Base-by-base conservation (phyloP, 768 basidiomycete genomes). In the Crucibulum laeve region DNA sequence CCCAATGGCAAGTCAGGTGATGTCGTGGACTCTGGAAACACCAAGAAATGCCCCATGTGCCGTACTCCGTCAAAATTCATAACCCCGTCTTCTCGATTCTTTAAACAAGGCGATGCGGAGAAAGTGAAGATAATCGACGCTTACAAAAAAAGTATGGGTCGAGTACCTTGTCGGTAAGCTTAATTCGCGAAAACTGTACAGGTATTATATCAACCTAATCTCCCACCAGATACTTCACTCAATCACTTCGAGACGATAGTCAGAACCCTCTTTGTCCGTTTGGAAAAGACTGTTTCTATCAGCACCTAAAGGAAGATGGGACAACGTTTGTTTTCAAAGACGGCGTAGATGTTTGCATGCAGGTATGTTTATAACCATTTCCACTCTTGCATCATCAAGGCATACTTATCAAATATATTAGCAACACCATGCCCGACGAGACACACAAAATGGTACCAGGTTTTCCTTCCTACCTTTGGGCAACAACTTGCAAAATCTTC, bases 41-140 rank as follows among this genome's bases (percentile, higher is more conserved):
- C 74, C 49, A 90, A 90, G 68, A 80, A 74, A 34, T 91, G 89
- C 54, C 88, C 89, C 0, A 79, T 87, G 66, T 91, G 88, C 56
- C 82, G 89, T 24, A 59, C 71, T 2, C 54, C 70, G 3, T 84
- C 87, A 32, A 75, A 71, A 38, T 89, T 83, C 48, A 77, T 88
- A 24, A 83, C 77, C 8, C 88, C 88, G 0, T 87, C 87, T 2
- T 82, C 80, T n/a, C 67, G 69, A 35, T 89, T 81, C 61, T 82
- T 72, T 57, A 71, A 71, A 13, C 70, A 77, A 2, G 77, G 69
- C 3, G 66, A 77, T 43, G 61, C 71, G 7, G 71, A 70, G 41
- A 90, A 87, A 60, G 59, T 59, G 11, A 66, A 60, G 19, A 65
- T 66, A 2, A 68, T 82, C 1, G 66, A 76, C 24, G 67, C 70